phyloP scores from a whole-genome alignment of 768 basidiomycete species.

The Epithele typhae region DNA sequence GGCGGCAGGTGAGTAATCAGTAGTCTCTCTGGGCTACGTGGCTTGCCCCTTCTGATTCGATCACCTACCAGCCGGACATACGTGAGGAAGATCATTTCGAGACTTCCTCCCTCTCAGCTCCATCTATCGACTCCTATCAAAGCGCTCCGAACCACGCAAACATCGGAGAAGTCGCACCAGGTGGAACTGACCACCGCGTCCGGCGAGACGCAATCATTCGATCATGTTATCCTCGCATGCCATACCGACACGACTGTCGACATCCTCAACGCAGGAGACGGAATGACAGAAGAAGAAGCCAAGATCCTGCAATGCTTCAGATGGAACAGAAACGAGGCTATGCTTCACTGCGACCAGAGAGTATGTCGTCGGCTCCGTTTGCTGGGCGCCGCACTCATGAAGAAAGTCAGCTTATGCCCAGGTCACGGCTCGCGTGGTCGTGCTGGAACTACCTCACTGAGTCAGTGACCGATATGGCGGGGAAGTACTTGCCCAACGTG shows the following conservation, averaged over 20 bases:
- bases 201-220: conserved; percentile 44
- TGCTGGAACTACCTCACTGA: conserved; percentile 78
- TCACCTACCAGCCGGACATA: conserved; percentile 48
- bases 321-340: conserved; percentile 66
- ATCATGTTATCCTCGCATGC: conserved; percentile 71
- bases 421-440: conserved; percentile 56
- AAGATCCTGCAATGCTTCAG: conserved; percentile 51
- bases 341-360: conserved; percentile 59
- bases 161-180: conserved; percentile 4
- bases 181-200: conserved; percentile 44
- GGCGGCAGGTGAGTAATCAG: conserved; percentile 56
- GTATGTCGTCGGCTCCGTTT: no score
- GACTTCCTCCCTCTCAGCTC: conserved; percentile 46
- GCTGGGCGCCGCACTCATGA: not conserved
- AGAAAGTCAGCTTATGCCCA: conserved; percentile 63
- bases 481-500: conserved; percentile 40
- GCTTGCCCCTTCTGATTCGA: not conserved
- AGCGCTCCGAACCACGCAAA: conserved; percentile 27
- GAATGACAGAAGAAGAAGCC: conserved; percentile 48
- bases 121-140: conserved; percentile 57
- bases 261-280: conserved; percentile 47
- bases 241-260: conserved; percentile 62
- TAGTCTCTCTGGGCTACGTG: not conserved
- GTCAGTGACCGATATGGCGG: conserved; percentile 34
- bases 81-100: conserved; percentile 55